Conservation (phyloP, 305 asterid species). For the Fraxinus floribunda region DNA sequence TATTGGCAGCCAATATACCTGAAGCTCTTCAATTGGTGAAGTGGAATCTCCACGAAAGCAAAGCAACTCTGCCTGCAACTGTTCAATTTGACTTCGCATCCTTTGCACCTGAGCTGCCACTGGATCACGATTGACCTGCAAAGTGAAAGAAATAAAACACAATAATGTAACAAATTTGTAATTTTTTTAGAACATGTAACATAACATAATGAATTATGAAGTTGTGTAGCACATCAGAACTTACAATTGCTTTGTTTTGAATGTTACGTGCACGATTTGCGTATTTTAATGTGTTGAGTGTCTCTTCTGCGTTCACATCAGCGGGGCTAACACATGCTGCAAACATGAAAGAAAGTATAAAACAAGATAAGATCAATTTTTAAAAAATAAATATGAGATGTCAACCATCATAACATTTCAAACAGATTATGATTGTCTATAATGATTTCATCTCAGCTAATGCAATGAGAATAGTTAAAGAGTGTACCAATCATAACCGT, state of each 20-base stretch:
- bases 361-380: neutral
- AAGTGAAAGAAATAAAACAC: conserved; percentile 8
- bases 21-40: conserved; percentile 78
- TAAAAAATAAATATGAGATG: neutral
- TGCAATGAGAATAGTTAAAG: conserved; percentile 5
- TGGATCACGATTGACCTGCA: conserved; percentile 92
- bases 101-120: conserved; percentile 74
- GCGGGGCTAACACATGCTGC: conserved; percentile 97
- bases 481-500: conserved; percentile 91
- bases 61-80: conserved; percentile 84
- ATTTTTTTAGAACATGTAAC: neutral
- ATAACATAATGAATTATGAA: neutral
- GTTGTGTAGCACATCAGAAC: conserved; percentile 20
- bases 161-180: neutral
- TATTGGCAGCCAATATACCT: conserved; percentile 40
- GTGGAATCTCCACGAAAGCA: conserved; percentile 72
- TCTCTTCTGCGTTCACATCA: conserved; percentile 92
- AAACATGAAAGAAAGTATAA: conserved; percentile 13
- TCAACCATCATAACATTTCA: neutral
- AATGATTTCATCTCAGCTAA: neutral
- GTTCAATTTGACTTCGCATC: conserved; percentile 90
- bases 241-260: conserved; percentile 94
- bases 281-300: conserved; percentile 81
- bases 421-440: neutral
- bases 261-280: conserved; percentile 95